Evolutionary conservation across 1,284 basidiomycete species (phyloP).

Genomic region (Leccinum olivaceoglutinosum): DNA sequence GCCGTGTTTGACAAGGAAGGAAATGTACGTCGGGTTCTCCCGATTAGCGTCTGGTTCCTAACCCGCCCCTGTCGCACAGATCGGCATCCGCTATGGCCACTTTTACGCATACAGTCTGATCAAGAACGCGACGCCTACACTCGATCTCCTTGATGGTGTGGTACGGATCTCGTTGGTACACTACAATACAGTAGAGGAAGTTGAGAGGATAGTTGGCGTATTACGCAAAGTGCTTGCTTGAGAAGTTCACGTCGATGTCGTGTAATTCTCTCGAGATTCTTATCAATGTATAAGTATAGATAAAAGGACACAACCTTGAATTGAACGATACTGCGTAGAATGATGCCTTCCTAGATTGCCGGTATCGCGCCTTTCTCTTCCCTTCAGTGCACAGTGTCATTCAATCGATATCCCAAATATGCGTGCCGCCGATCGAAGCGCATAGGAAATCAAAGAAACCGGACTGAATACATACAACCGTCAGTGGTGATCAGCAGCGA

Average conservation of each 20-base stretch:
- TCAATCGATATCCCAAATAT: not conserved
- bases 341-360: not conserved
- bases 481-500: too few relatives aligned
- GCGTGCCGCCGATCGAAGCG: not conserved
- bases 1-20: conserved; percentile 53
- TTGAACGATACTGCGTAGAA: not conserved
- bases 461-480: too few relatives aligned
- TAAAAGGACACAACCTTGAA: not conserved
- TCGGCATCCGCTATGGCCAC: conserved; percentile 74
- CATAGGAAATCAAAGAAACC: too few relatives aligned
- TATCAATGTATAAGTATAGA: not conserved
- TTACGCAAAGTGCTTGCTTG: conserved; percentile 41
- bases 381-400: not conserved
- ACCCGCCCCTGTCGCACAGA: conserved; percentile 33
- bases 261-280: not conserved
- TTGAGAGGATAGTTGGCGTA: conserved; percentile 49
- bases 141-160: conserved; percentile 61
- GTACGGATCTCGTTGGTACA: conserved; percentile 78
- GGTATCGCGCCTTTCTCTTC: not conserved
- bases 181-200: conserved; percentile 73
- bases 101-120: conserved; percentile 74
- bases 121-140: conserved; percentile 44
- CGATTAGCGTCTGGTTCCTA: not conserved
- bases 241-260: not conserved
- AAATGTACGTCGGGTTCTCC: conserved; percentile 42